Conservation (phyloP, 202 grass and related monocot species). For the Carex arenaria region DNA sequence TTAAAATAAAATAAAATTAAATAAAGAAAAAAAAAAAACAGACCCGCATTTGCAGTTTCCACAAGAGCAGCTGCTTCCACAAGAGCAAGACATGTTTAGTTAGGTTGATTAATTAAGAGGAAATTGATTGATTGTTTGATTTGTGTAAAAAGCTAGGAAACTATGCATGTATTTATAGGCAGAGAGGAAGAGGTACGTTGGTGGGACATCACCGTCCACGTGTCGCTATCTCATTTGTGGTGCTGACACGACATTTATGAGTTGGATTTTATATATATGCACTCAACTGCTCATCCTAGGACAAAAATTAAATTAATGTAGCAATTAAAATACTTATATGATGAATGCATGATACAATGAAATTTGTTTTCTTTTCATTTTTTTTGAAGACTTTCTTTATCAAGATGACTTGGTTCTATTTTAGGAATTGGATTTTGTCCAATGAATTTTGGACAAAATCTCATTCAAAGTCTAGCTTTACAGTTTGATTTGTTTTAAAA, state of each 20-base stretch:
- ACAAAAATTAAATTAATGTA: too few species aligned
- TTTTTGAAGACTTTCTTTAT: neutral
- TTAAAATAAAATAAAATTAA: too few species aligned
- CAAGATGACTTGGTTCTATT: neutral
- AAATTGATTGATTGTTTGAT: neutral
- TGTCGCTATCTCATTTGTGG: neutral
- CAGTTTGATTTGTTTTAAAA: too few species aligned
- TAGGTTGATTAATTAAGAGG: neutral
- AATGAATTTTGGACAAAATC: too few species aligned
- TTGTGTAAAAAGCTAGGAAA: neutral
- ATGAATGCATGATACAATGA: neutral
- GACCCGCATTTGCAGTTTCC: conserved; percentile 57
- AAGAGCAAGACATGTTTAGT: conserved; percentile 50
- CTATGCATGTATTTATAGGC: conserved; percentile 12
- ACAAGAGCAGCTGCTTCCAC: conserved; percentile 48
- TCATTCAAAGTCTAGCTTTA: too few species aligned
- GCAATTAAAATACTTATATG: too few species aligned
- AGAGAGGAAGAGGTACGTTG: neutral
- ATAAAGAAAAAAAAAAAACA: too few species aligned
- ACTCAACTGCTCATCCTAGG: too few species aligned
- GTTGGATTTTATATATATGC: too few species aligned
- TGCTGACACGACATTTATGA: too few species aligned
- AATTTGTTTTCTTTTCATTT: neutral
- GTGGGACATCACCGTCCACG: neutral
- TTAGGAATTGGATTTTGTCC: too few species aligned